Percentiles rank a stretch among this genome's conserved stretches.
These are phyloP conservation scores for Tetradesmus lagerheimii DNA, from an alignment of 139 green algal species.

Conservation along the genomic window DNA sequence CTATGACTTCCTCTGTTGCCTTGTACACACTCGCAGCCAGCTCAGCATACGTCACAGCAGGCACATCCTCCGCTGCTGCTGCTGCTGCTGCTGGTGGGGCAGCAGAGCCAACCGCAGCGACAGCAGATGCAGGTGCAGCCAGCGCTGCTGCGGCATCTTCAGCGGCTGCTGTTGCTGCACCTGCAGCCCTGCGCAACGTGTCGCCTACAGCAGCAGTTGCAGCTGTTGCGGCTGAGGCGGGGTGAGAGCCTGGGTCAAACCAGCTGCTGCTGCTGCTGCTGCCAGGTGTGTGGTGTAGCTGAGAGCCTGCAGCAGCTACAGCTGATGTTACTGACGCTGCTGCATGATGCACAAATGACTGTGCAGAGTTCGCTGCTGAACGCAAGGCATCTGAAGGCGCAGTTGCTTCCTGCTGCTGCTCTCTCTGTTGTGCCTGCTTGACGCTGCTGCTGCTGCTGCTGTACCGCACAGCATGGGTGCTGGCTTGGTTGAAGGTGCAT, in stretches of 20 bases:
- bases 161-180: neutral
- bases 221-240: neutral
- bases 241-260: neutral
- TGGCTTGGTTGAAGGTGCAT: neutral
- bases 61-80: neutral
- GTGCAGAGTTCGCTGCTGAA: neutral
- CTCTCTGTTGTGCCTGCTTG: no score
- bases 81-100: neutral
- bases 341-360: neutral
- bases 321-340: neutral
- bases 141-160: neutral
- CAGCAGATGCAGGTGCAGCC: neutral
- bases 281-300: neutral
- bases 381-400: neutral
- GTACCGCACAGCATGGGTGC: neutral
- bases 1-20: conserved; percentile 27
- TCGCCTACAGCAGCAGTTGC: neutral
- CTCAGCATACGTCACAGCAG: conserved; percentile 30
- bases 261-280: conserved; percentile 1
- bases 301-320: neutral
- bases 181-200: neutral
- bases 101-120: neutral
- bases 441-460: neutral
- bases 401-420: neutral
- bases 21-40: conserved; percentile 36